phyloP scores from a whole-genome alignment of 495 filamentous ascomycete species.

The Podospora appendiculata region DNA sequence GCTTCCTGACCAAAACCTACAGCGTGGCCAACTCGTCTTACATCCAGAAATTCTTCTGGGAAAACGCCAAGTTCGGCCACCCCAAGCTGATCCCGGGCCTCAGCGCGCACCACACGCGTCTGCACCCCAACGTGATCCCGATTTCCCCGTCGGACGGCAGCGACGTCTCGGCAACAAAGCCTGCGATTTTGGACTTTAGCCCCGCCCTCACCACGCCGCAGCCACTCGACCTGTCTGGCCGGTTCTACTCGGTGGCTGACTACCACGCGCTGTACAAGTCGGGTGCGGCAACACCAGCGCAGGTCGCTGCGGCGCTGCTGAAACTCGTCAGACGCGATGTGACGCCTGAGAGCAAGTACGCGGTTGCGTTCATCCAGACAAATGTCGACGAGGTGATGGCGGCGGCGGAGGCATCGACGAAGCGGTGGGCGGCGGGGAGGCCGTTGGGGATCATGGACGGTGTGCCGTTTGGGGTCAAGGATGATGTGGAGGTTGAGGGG shows the following conservation, averaged over 20 bases:
- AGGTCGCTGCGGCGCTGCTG: slow-evolving; percentile 62
- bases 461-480: slow-evolving; percentile 80
- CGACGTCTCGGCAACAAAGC: slow-evolving; percentile 6
- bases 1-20: not conserved
- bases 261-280: slow-evolving; percentile 67
- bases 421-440: slow-evolving; percentile 57
- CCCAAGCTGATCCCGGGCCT: slow-evolving; percentile 54
- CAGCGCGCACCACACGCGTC: slow-evolving; percentile 33
- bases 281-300: slow-evolving; percentile 60
- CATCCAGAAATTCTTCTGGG: slow-evolving; percentile 44
- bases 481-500: slow-evolving; percentile 71
- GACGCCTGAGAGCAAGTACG: slow-evolving; percentile 47
- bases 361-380: slow-evolving; percentile 55
- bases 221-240: slow-evolving; percentile 28
- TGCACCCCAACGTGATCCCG: slow-evolving; percentile 71
- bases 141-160: slow-evolving; percentile 21
- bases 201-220: slow-evolving; percentile 25
- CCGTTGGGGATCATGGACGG: slow-evolving; percentile 69
- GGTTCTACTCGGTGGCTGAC: slow-evolving; percentile 65
- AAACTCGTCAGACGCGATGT: slow-evolving; percentile 57
- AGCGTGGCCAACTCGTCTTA: slow-evolving; percentile 20
- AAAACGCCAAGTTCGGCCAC: slow-evolving; percentile 62
- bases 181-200: slow-evolving; percentile 21
- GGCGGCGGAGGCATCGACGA: slow-evolving; percentile 63
- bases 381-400: slow-evolving; percentile 52